Evolutionary conservation across 1,139 yeast species (phyloP).

Genomic region (Meyerozyma athensensis): DNA sequence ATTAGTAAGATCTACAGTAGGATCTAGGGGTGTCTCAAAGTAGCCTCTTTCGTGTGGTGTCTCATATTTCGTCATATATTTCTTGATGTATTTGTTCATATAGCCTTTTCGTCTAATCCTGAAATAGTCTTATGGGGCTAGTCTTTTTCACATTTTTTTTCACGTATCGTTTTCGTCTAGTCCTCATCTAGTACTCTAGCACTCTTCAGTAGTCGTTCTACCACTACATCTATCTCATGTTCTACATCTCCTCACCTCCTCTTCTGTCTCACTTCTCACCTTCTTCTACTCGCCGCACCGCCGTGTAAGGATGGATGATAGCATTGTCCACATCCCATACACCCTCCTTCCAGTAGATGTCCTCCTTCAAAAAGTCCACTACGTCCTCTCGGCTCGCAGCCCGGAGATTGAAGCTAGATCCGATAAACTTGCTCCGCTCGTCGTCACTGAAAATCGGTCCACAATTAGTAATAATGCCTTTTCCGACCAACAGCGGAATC

Average conservation of each 20-base stretch:
- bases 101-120: no score
- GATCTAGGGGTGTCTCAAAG: no score
- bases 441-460: slow-evolving; percentile 14
- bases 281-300: not conserved
- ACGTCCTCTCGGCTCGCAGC: slow-evolving; percentile 9
- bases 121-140: no score
- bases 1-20: no score
- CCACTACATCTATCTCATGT: not conserved
- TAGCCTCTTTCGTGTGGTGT: no score
- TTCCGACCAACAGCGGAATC: slow-evolving; percentile 9
- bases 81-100: no score
- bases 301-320: slow-evolving; percentile 11
- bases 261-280: not conserved
- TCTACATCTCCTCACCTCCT: no score
- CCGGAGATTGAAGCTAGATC: slow-evolving; percentile 11
- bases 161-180: no score
- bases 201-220: no score
- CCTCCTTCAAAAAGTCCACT: slow-evolving; percentile 10
- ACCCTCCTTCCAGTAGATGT: slow-evolving; percentile 10
- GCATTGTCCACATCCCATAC: slow-evolving; percentile 13
- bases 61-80: no score
- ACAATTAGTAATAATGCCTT: slow-evolving; percentile 8
- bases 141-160: no score
- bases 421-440: slow-evolving; percentile 10
- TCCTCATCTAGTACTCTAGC: no score